These are phyloP conservation scores for Bassia scoparia DNA, from an alignment of 148 eudicot genomes.

Conservation along the genomic window DNA sequence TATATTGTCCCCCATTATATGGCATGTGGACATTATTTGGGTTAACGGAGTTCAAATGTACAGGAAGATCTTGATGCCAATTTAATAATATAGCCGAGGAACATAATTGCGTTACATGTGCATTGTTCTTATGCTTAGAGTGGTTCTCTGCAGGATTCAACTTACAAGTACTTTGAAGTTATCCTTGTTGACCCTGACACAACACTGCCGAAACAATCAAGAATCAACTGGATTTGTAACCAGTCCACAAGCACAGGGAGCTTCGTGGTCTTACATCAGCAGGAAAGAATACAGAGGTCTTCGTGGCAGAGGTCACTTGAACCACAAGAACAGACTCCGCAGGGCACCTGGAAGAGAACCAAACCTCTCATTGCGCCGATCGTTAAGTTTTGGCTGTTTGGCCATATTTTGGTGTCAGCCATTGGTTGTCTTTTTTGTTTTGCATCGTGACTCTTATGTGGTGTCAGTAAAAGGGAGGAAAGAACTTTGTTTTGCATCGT, in stretches of 20 bases:
- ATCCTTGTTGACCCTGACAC: slow-evolving; percentile 50
- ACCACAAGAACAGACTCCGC: slow-evolving; percentile 52
- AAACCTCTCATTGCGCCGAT: slow-evolving; percentile 45
- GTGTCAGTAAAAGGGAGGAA: too few relatives aligned
- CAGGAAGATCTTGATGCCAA: slow-evolving; percentile 24
- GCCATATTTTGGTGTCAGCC: neutral
- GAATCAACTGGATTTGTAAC: slow-evolving; percentile 60
- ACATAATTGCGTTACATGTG: neutral
- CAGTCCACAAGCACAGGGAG: slow-evolving; percentile 57
- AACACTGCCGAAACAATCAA: slow-evolving; percentile 39
- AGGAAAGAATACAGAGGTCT: slow-evolving; percentile 58
- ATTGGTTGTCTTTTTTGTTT: slow-evolving; percentile 10
- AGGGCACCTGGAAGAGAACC: slow-evolving; percentile 63
- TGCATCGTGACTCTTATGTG: slow-evolving; percentile 3
- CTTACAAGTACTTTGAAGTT: slow-evolving; percentile 51
- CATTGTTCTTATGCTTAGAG: neutral
- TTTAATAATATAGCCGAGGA: too few relatives aligned
- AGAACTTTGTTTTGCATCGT: too few relatives aligned
- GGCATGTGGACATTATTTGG: neutral
- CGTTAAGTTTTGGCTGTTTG: slow-evolving; percentile 28
- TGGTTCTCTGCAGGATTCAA: slow-evolving; percentile 38
- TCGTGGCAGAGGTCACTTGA: slow-evolving; percentile 46
- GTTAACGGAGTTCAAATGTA: neutral
- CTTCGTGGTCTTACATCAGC: slow-evolving; percentile 56
- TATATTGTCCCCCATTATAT: neutral